Percentiles rank a stretch among this genome's conserved stretches.
Conservation (phyloP, 441 rosid genomes). For the Hura crepitans region DNA sequence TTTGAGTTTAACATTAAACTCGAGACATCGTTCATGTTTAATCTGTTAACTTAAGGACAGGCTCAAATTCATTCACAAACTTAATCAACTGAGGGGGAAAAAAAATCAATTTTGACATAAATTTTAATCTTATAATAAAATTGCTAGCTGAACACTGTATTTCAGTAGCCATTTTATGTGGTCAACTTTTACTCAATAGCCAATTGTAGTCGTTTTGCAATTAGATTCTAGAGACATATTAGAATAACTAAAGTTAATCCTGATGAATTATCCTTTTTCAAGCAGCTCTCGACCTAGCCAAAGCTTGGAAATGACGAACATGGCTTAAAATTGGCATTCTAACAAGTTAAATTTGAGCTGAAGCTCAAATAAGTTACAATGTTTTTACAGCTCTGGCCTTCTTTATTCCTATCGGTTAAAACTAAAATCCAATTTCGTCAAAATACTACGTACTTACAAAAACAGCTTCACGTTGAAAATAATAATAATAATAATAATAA, state of each 20-base stretch:
- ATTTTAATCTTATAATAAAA: background rate
- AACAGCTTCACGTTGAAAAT: background rate
- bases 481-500: background rate
- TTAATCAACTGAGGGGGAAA: background rate
- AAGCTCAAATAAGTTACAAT: background rate
- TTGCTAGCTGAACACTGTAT: background rate
- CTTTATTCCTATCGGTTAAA: background rate
- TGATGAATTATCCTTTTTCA: background rate
- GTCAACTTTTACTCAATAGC: background rate
- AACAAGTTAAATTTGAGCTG: background rate
- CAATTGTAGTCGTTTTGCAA: background rate
- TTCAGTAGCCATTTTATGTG: background rate
- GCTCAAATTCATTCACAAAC: background rate
- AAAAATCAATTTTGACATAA: background rate
- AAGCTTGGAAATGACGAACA: background rate
- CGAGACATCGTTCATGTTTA: no score
- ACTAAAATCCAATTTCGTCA: background rate
- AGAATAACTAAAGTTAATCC: no score
- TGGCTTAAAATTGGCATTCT: background rate
- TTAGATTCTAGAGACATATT: background rate
- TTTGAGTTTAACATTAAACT: background rate
- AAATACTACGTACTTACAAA: no score
- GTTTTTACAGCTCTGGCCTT: background rate
- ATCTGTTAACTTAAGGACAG: background rate
- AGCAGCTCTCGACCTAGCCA: background rate